A percentile compares a stretch with the other conserved stretches of the same genome.
phyloP scores from a whole-genome alignment of 2,329 filamentous ascomycete genomes.

The Sclerotinia subarctica region DNA sequence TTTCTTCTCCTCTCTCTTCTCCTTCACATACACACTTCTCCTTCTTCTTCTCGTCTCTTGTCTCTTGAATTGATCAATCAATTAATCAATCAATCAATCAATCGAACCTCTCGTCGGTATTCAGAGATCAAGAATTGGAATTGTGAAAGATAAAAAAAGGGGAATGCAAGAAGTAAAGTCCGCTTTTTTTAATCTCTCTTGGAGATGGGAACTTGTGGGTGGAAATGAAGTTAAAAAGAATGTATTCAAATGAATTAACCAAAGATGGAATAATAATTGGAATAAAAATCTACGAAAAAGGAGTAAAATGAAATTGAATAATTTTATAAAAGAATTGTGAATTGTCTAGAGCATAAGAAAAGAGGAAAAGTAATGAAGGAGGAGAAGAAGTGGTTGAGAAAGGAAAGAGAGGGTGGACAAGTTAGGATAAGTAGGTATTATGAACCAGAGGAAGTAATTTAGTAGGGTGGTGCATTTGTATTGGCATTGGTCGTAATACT shows the following conservation, averaged over 20 bases:
- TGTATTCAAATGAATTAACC: slow-evolving; percentile 15
- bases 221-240: slow-evolving; percentile 1
- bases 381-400: neutral
- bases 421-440: neutral
- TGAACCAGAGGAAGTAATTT: too few species aligned
- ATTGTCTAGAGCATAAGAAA: slow-evolving; percentile 9
- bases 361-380: neutral
- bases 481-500: too few species aligned
- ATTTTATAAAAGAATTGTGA: slow-evolving; percentile 9
- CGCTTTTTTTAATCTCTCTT: slow-evolving; percentile 12
- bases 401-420: neutral
- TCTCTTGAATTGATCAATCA: neutral
- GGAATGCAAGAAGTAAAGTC: neutral
- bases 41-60: neutral
- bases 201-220: neutral
- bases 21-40: neutral
- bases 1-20: neutral
- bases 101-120: neutral
- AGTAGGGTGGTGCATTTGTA: too few species aligned
- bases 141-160: slow-evolving; percentile 11
- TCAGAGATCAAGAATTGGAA: slow-evolving; percentile 1
- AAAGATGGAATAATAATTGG: slow-evolving; percentile 18
- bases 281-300: slow-evolving; percentile 15
- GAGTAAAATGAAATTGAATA: slow-evolving; percentile 1
- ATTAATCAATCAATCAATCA: neutral